Conservation (phyloP, 345 rosid genomes). For the Syzygium jambos region DNA sequence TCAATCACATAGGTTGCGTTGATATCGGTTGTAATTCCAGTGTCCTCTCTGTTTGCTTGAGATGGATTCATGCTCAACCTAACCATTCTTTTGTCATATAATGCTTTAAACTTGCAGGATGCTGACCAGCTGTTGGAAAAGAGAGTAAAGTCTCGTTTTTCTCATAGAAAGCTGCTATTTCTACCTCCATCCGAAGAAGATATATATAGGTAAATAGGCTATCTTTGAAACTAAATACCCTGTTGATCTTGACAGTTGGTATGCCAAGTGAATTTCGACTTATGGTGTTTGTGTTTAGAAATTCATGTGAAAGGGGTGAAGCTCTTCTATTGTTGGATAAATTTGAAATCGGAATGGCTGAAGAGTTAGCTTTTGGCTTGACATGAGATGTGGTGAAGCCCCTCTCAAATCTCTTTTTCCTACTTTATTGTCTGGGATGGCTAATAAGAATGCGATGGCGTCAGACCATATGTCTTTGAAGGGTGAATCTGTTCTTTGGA, state of each 20-base stretch:
- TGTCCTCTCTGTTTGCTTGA: not conserved
- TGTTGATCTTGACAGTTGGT: not conserved
- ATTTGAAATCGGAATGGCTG: not conserved
- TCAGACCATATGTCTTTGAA: not conserved
- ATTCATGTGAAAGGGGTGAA: not conserved
- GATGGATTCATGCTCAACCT: not conserved
- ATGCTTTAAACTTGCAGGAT: slow-evolving; percentile 40
- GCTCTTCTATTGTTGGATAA: not conserved
- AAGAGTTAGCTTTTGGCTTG: not conserved
- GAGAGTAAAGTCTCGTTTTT: slow-evolving; percentile 92
- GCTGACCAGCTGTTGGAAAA: slow-evolving; percentile 96
- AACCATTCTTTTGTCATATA: not conserved
- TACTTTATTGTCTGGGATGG: not conserved
- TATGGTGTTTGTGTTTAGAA: not conserved
- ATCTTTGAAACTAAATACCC: not conserved
- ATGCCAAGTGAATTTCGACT: not conserved
- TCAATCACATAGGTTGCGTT: not conserved
- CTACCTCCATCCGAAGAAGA: slow-evolving; percentile 74
- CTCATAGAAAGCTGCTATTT: slow-evolving; percentile 76
- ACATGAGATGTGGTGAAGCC: not conserved
- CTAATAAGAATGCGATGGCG: not conserved
- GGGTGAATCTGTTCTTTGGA: not conserved
- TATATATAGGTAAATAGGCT: slow-evolving; percentile 36
- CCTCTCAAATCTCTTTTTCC: not conserved
- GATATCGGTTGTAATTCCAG: not conserved